Evolutionary conservation across 2,329 filamentous ascomycete genomes (phyloP).

Genomic region (Aspergillus ibericus): DNA sequence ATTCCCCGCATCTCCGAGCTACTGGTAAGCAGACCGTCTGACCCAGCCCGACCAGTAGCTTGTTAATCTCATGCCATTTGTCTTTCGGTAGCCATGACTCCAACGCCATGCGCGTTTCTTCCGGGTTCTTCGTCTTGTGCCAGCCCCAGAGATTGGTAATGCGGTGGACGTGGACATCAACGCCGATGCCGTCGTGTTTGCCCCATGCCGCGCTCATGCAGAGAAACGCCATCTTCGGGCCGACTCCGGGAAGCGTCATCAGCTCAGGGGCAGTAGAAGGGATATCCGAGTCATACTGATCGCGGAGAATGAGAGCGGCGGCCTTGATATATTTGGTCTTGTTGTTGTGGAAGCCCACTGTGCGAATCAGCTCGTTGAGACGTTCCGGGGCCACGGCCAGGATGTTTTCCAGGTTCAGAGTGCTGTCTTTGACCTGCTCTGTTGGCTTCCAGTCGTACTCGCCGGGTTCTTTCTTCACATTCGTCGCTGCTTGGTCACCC

Average conservation of each 20-base stretch:
- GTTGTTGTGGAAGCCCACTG: constrained; percentile 92
- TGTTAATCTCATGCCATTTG: constrained; percentile 90
- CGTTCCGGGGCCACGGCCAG: constrained; percentile 66
- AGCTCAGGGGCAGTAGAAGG: constrained; percentile 75
- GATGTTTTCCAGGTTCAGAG: constrained; percentile 73
- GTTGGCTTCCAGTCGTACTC: constrained; percentile 24
- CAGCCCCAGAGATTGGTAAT: constrained; percentile 95
- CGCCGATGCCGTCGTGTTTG: constrained; percentile 74
- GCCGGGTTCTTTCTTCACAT: constrained; percentile 27
- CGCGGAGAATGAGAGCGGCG: constrained; percentile 69
- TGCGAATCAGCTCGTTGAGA: constrained; percentile 73
- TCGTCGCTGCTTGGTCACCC: constrained; percentile 30
- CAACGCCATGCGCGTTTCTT: constrained; percentile 74
- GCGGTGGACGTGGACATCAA: constrained; percentile 92
- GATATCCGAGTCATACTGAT: constrained; percentile 72
- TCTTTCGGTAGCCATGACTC: constrained; percentile 82
- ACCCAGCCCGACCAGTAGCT: constrained; percentile 81
- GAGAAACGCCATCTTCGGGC: constrained; percentile 92
- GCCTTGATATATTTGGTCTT: constrained; percentile 84
- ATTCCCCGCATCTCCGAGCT: constrained; percentile 79
- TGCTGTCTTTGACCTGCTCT: constrained; percentile 39
- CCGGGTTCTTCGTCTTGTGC: constrained; percentile 77
- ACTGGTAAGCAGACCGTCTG: constrained; percentile 84
- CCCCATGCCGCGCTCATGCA: constrained; percentile 77
- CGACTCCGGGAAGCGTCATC: constrained; percentile 77